Evolutionary conservation across 805 yeast species (phyloP).

Genomic region (Candida methanosorbosa): DNA sequence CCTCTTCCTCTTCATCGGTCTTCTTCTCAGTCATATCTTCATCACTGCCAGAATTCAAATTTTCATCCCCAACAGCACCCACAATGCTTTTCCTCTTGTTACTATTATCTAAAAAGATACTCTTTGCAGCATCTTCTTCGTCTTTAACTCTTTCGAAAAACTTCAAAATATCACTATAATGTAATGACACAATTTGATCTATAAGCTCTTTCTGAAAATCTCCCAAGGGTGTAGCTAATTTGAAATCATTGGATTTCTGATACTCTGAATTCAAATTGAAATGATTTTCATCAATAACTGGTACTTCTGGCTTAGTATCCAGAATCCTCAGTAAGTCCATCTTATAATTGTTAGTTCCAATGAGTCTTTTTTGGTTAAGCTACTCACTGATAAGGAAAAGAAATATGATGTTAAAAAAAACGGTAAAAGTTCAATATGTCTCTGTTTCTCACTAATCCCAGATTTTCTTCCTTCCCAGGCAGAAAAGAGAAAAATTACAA

Average conservation of each 20-base stretch:
- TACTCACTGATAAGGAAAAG: too few relatives aligned
- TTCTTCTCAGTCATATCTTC: too few relatives aligned
- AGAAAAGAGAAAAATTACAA: too few relatives aligned
- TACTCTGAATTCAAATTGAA: slow-evolving; percentile 24
- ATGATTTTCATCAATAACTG: slow-evolving; percentile 53
- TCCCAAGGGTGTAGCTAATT: slow-evolving; percentile 74
- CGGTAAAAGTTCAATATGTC: too few relatives aligned
- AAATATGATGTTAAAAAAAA: too few relatives aligned
- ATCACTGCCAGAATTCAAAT: background rate
- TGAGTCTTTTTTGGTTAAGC: too few relatives aligned
- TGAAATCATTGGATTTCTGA: slow-evolving; percentile 53
- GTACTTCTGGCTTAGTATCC: slow-evolving; percentile 81
- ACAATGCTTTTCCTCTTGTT: background rate
- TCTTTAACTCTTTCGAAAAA: slow-evolving; percentile 61
- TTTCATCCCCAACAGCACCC: background rate
- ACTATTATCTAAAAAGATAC: slow-evolving; percentile 1
- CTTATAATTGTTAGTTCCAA: too few relatives aligned
- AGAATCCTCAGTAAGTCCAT: slow-evolving; percentile 73
- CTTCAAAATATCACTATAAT: slow-evolving; percentile 82
- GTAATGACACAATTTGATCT: slow-evolving; percentile 86
- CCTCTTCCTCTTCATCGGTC: slow-evolving; percentile 20
- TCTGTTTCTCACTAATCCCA: too few relatives aligned
- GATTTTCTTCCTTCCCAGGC: too few relatives aligned
- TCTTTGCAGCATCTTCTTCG: slow-evolving; percentile 18
- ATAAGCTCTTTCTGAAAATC: slow-evolving; percentile 83